Evolutionary conservation across 2,329 filamentous ascomycete genomes (phyloP), one percentile per base, ranked within the genome.

Genomic region (Cordyceps tenuipes): DNA sequence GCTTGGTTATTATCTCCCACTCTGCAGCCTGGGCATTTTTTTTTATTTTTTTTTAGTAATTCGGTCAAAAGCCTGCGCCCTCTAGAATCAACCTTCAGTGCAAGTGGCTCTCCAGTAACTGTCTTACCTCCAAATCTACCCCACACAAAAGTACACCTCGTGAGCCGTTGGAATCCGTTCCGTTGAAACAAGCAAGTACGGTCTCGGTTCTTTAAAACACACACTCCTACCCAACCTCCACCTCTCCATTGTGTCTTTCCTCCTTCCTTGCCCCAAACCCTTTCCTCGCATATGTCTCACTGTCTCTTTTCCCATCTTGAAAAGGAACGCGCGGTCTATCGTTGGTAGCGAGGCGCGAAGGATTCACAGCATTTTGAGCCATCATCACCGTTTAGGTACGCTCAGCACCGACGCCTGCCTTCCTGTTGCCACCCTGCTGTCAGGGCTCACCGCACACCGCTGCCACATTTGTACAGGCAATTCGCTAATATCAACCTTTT

Each of bases 91-190:
- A 7, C n/a, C 12, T 21, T 2, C 39, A 29, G 6, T 31, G 34
- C 29, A 50, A 34, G 50, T 52, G 50, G 48, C 26, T 49, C 7
- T 49, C 8, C 23, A 49, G 13, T 13, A 12, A 23, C 7, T 23
- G 5, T 36, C 12, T 23, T 6, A 39, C 36, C 43, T 21, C 51
- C 26, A 44, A 23, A 54, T 29, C 15, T 57, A 43, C 55, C 48
- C 57, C 46, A 51, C 57, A 41, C 26, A 46, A 4, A 52, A 1
- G n/a, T 12, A 12, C 19, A 46, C 39, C 56, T 26, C 6, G 36
- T 59, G 60, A 59, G 60, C 60, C 49, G 60, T 55, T 61, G 55
- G 55, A 46, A 36, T 57, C 55, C 55, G 60, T 44, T 29, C 10
- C 44, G 29, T 29, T 29, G 29, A 47, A 21, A 19, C 51, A 31